Base-by-base conservation (phyloP, 768 basidiomycete species). In the Lactarius quietus region DNA sequence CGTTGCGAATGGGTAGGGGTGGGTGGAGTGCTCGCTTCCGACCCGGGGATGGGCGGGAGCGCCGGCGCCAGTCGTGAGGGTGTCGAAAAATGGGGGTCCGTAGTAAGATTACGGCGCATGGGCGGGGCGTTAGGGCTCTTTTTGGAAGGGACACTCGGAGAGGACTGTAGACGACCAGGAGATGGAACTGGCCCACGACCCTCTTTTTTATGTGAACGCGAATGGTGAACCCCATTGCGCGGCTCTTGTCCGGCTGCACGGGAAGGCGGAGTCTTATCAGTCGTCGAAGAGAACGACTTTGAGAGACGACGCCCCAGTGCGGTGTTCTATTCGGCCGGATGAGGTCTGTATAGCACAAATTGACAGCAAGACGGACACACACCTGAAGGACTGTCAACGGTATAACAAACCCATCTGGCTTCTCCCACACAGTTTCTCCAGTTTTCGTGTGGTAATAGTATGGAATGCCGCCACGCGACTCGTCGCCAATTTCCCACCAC, bases 401-500 rank as follows among this genome's bases (percentile, higher is more conserved):
- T 66, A 98, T 96, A 35, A 98, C 89, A 74, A 97, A 95, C 38
- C 87, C 90, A 28, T 81, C 76, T 17, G 95, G 95, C n/a, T 89
- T 84, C 64, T 92, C 92, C 95, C 95, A 98, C 39, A 92, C 89
- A 1, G 95, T 96, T 71, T 92, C 89, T 1, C 89, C 88, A 1
- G 92, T 88, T 75, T 93, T 89, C 12, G 94, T 97, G 72, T 95
- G 94, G 76, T 96, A 95, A 77, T 94, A 98, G 74, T 98, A 98
- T 4, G 91, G 86, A 62, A 94, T 79, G 35, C 92, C 92, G 53
- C 87, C 89, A 59, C 92, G 83, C 53, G 87, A 84, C 41, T 93
- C 90, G 73, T 98, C 95, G 53, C 81, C 81, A 65, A 97, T 82
- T 75, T 97, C 95, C 95, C 95, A 98, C 94, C 95, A 97, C 74